Evolutionary conservation across 352 stramenopile genomes (phyloP), one percentile per base, ranked within the genome.

Genomic region (Phytophthora ramorum): DNA sequence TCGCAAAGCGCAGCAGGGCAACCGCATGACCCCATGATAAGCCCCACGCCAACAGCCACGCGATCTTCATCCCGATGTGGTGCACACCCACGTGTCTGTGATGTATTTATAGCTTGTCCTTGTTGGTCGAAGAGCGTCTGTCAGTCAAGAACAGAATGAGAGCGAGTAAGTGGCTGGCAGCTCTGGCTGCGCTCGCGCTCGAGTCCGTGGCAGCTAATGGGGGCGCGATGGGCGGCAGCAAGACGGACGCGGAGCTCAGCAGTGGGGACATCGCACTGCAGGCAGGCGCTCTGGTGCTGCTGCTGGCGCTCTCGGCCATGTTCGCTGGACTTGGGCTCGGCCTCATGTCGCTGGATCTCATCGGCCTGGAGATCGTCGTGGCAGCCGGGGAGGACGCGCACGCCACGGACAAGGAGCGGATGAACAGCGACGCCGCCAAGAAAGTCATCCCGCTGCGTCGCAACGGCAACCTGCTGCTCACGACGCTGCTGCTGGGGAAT

Each of bases 401-500:
- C 38, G 79, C 88, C 41, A 96, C 83, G 6, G 60, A 75, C 13
- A 79, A 83, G 41, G 88, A 97, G 66, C 76, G 78, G 9, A 58
- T 72, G 17, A 84, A 92, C 61, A 79, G 78, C 22, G 68, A 71
- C 4, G 81, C 78, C 14, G 90, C 91, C 16, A 81, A 78, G 19
- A 82, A 84, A 52, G 97, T 98, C 22, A 77, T 92, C 22, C 92
- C 94, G 5, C 75, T 99, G 44, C 92, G 97, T 12, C 76, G 91
- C 59, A 83, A 98, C 64, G 97, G 97, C 34, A 99, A 99, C 77
- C 78, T 98, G 20, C 81, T 99, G 44, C 89, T 99, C 48, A 99
- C 97, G 74, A 99, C 97, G n/a, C 83, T 99, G 45, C 79, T 99
- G 9, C 75, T 99, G 13, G 97, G 97, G 53, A 99, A 99, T 73